Conservation (phyloP, 768 basidiomycete genomes). For the Pleurotus platypus region DNA sequence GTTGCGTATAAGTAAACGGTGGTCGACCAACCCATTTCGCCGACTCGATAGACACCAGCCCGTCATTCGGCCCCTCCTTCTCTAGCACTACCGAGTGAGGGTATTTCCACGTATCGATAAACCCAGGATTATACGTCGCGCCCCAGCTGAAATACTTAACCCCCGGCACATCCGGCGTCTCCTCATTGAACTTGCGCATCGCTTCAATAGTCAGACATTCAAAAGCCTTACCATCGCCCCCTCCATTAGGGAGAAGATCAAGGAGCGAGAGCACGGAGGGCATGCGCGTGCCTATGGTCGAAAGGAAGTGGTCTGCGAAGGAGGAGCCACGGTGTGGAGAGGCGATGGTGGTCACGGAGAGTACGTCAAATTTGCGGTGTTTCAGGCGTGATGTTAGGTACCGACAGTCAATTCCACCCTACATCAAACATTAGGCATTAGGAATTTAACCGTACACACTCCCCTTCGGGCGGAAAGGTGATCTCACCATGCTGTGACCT, state of each 20-base stretch:
- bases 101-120: constrained; percentile 88
- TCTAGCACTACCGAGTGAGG: constrained; percentile 79
- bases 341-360: constrained; percentile 90
- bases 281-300: constrained; percentile 66
- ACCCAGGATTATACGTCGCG: constrained; percentile 81
- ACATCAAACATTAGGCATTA: not conserved
- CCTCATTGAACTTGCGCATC: constrained; percentile 88
- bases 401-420: constrained; percentile 89
- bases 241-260: constrained; percentile 84
- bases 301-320: constrained; percentile 89
- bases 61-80: constrained; percentile 92
- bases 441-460: not conserved
- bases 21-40: constrained; percentile 62
- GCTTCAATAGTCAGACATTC: constrained; percentile 78
- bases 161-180: constrained; percentile 72
- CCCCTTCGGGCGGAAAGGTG: too few relatives aligned
- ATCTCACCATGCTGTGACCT: constrained; percentile 73
- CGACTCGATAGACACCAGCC: constrained; percentile 84
- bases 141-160: constrained; percentile 97
- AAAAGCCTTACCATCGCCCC: constrained; percentile 94
- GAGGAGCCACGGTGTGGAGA: constrained; percentile 92
- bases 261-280: constrained; percentile 71
- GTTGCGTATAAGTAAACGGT: not conserved
- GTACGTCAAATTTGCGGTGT: constrained; percentile 71
- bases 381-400: constrained; percentile 81